phyloP scores from a whole-genome alignment of 805 yeast genomes.

The Wickerhamiella shivajii region DNA sequence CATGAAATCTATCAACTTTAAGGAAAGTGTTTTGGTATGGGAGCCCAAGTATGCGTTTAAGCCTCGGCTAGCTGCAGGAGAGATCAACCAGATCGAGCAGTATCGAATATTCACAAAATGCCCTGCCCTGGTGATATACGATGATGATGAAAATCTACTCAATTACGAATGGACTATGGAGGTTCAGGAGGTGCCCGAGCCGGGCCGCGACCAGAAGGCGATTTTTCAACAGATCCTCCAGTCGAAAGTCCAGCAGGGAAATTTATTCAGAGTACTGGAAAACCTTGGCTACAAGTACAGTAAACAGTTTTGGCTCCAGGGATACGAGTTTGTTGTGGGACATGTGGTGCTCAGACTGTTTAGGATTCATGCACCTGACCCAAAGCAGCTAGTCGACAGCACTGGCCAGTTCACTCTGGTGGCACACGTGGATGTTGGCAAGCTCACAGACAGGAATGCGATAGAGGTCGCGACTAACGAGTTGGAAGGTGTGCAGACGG shows the following conservation, averaged over 20 bases:
- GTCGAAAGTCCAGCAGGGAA: constrained; percentile 26
- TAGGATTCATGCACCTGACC: constrained; percentile 30
- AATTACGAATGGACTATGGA: constrained; percentile 20
- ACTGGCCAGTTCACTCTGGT: constrained; percentile 30
- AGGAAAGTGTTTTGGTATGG: constrained; percentile 22
- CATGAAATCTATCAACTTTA: constrained; percentile 21
- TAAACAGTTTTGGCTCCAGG: constrained; percentile 46
- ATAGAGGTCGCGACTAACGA: constrained; percentile 52
- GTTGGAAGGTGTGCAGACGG: constrained; percentile 46
- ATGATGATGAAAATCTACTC: constrained; percentile 3
- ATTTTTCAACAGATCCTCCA: constrained; percentile 56
- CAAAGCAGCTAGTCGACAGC: constrained; percentile 18
- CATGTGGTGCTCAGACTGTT: constrained; percentile 43
- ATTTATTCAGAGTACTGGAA: constrained; percentile 30
- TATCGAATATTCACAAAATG: constrained; percentile 20
- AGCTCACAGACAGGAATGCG: constrained; percentile 59
- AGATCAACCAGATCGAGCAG: constrained; percentile 23
- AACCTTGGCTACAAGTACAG: constrained; percentile 60
- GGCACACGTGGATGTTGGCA: constrained; percentile 55
- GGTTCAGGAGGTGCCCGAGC: constrained; percentile 27
- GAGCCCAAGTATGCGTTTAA: constrained; percentile 21
- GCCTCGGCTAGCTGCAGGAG: constrained; percentile 23
- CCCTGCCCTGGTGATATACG: constrained; percentile 1
- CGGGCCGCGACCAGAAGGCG: constrained; percentile 31
- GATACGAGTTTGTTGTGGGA: constrained; percentile 46